Percentiles rank a stretch among this genome's conserved stretches.
Evolutionary conservation across 148 eudicot species (phyloP).

Genomic region (Chenopodium album): DNA sequence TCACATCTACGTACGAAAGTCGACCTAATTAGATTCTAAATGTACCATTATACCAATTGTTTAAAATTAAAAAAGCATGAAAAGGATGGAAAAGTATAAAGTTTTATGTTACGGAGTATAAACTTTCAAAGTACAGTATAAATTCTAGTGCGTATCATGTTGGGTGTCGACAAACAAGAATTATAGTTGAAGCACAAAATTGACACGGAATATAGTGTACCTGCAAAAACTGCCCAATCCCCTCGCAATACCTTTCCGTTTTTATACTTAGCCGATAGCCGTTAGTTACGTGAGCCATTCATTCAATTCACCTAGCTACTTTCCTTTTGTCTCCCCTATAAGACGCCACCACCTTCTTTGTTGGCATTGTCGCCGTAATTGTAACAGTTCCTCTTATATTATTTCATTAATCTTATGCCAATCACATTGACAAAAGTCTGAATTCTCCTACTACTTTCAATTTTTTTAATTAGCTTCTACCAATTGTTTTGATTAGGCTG

Average conservation of each 20-base stretch:
- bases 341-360: slow-evolving; percentile 23
- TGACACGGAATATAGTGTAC: slow-evolving; percentile 21
- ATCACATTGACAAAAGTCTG: background rate
- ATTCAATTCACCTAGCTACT: background rate
- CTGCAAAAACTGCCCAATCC: slow-evolving; percentile 9
- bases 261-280: background rate
- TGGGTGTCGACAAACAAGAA: slow-evolving; percentile 27
- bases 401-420: background rate
- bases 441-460: slow-evolving; percentile 17
- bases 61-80: background rate
- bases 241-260: background rate
- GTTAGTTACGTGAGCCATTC: slow-evolving; percentile 14
- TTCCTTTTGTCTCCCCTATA: slow-evolving; percentile 21
- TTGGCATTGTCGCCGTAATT: slow-evolving; percentile 28
- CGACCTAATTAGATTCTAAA: too few species aligned
- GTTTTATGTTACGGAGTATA: background rate
- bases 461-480: background rate
- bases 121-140: background rate
- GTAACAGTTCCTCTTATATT: slow-evolving; percentile 9
- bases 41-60: background rate
- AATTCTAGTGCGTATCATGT: slow-evolving; percentile 7
- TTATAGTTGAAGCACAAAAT: background rate
- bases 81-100: background rate
- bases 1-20: too few species aligned
- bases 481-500: background rate